A percentile compares a stretch with the other conserved stretches of the same genome.
Conservation (phyloP, 2,329 filamentous ascomycete genomes). For the Xylariaceae sp. region DNA sequence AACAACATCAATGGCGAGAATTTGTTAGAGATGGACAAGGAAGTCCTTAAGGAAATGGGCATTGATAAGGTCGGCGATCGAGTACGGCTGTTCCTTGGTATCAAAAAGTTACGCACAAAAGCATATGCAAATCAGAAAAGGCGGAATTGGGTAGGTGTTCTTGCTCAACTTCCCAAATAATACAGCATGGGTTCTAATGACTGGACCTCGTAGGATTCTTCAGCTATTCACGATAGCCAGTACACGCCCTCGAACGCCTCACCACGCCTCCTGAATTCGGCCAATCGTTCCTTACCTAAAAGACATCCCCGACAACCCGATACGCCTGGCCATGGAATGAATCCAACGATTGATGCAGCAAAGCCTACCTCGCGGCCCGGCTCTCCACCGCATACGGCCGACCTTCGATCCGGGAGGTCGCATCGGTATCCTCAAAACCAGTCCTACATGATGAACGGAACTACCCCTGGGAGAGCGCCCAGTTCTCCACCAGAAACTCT, state of each 20-base stretch:
- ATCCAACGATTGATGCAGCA: constrained; percentile 41
- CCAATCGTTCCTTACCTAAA: constrained; percentile 48
- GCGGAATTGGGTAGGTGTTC: constrained; percentile 69
- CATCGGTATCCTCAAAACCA: constrained; percentile 53
- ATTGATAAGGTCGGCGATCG: constrained; percentile 97
- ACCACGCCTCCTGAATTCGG: constrained; percentile 56
- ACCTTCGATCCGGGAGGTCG: constrained; percentile 51
- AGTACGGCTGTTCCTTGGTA: constrained; percentile 81
- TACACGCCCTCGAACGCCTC: constrained; percentile 60
- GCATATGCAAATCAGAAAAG: constrained; percentile 74
- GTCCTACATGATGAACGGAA: constrained; percentile 43
- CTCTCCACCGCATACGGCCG: constrained; percentile 61
- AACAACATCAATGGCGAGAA: constrained; percentile 99
- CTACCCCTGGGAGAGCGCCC: constrained; percentile 50
- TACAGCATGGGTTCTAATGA: constrained; percentile 8
- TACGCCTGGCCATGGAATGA: constrained; percentile 36
- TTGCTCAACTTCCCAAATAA: not conserved
- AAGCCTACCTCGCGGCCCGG: constrained; percentile 63
- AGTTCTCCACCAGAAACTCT: constrained; percentile 60
- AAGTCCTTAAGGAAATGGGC: constrained; percentile 93
- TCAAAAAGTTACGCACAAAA: constrained; percentile 76
- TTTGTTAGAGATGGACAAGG: constrained; percentile 93
- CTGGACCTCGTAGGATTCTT: constrained; percentile 63
- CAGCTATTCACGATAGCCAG: constrained; percentile 70
- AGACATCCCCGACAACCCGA: constrained; percentile 63